These are phyloP conservation scores for Aspergillus puulaauensis DNA, from an alignment of 2,329 filamentous ascomycete species.

Conservation along the genomic window DNA sequence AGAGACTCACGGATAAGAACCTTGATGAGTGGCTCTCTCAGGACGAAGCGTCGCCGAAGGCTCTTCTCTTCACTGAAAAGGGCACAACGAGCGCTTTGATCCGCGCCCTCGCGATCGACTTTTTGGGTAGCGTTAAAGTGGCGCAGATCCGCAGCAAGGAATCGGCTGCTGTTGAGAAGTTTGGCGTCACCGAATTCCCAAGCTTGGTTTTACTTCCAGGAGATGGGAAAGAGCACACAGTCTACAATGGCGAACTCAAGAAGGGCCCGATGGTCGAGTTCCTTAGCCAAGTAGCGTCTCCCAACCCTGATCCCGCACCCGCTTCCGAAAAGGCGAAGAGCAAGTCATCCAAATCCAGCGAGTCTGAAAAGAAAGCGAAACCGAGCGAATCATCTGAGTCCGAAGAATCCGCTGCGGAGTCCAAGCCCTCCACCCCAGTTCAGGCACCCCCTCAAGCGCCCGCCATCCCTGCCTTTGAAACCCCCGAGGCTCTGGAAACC, in stretches of 20 bases:
- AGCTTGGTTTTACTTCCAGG: slow-evolving; percentile 77
- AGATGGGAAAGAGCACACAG: slow-evolving; percentile 64
- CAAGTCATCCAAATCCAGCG: slow-evolving; percentile 42
- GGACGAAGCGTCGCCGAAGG: slow-evolving; percentile 72
- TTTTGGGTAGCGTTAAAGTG: slow-evolving; percentile 73
- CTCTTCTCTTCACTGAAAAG: slow-evolving; percentile 91
- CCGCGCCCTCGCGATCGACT: slow-evolving; percentile 86
- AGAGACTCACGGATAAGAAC: slow-evolving; percentile 75
- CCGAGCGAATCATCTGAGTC: slow-evolving; percentile 40
- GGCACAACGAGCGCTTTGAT: slow-evolving; percentile 80
- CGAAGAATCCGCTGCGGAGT: slow-evolving; percentile 30
- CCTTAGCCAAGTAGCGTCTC: slow-evolving; percentile 72
- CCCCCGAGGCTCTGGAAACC: slow-evolving; percentile 63
- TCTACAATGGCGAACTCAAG: slow-evolving; percentile 81
- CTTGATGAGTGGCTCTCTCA: slow-evolving; percentile 71
- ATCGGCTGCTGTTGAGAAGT: slow-evolving; percentile 66
- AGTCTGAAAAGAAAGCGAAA: slow-evolving; percentile 45
- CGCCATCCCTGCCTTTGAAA: slow-evolving; percentile 65
- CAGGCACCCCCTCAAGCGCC: slow-evolving; percentile 57
- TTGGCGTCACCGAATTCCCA: slow-evolving; percentile 75
- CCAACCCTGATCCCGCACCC: slow-evolving; percentile 73
- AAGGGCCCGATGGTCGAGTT: slow-evolving; percentile 81
- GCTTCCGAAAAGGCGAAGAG: slow-evolving; percentile 38
- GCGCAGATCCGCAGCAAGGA: slow-evolving; percentile 86
- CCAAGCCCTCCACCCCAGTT: slow-evolving; percentile 41